Evolutionary conservation across 805 yeast species (phyloP), one percentile per base, ranked within the genome.

Genomic region (Saturnispora kantuleensis): DNA sequence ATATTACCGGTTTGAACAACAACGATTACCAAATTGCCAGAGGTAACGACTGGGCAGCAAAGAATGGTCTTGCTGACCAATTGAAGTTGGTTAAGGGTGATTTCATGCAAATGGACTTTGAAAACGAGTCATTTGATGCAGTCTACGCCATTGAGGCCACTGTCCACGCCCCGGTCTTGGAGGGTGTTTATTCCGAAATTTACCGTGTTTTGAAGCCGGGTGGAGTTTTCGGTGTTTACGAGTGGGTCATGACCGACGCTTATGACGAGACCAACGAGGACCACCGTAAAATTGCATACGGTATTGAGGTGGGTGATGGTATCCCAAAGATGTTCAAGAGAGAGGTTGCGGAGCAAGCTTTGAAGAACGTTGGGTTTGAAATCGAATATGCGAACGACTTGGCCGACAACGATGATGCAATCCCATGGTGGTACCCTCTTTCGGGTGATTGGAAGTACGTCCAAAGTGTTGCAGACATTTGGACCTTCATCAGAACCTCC

Each of bases 71-170:
- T 60, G 79, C 74, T 52, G 73, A 84, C 62, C 81, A 87, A 69
- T 72, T 90, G 60, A 71, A 79, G 26, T 84, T 84, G 58, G 96
- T 88, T 55, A 90, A 90, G 70, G 98, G 98, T 58, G 98, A 90
- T 67, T 90, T 90, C 73, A 93, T 90, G 98, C 93, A 90, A 66
- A 86, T 90, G 96, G 97, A 90, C 57, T 93, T 93, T 57, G 86
- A 82, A 66, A 83, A 83, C 52, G 82, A 81, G 59, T 65, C 93
- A 29, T 90, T 93, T 59, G 98, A 90, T 65, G 96, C 95, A 38
- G 97, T 93, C 38, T 90, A 90, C 60, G 97, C 98, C 51, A 90
- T 90, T 60, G 98, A 90, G 73, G 98, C 98, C 48, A 90, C 98
- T 31, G 96, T 88, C 47, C 98, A 90, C 63, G 97, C 98, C 12